These are phyloP conservation scores for Talaromyces nanjingensis DNA, from an alignment of 495 filamentous ascomycete genomes.

Conservation along the genomic window DNA sequence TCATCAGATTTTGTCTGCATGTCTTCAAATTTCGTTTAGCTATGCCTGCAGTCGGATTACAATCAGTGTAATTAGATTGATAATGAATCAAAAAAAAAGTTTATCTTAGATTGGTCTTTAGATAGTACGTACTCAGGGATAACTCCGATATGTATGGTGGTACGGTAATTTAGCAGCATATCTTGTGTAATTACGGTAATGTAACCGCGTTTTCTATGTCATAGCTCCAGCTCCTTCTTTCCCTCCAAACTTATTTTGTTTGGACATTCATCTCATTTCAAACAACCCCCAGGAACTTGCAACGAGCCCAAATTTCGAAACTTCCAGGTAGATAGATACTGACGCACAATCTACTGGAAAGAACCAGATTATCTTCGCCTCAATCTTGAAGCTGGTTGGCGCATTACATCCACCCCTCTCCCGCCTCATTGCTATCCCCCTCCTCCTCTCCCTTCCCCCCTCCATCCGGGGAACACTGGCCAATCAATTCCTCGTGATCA, in stretches of 20 bases:
- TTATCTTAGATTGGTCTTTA: not conserved
- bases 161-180: not conserved
- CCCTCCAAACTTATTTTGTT: not conserved
- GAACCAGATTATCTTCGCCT: not conserved
- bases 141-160: not conserved
- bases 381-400: conserved; percentile 2
- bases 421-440: not conserved
- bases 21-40: not conserved
- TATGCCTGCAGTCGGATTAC: not conserved
- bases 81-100: not conserved
- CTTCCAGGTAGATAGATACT: not conserved
- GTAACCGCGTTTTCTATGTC: not conserved
- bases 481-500: not conserved
- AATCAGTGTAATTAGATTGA: not conserved
- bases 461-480: not conserved
- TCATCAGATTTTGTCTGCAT: not conserved
- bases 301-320: not conserved
- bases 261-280: not conserved
- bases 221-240: not conserved
- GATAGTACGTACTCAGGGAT: not conserved
- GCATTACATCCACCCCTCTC: not conserved
- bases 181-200: not conserved
- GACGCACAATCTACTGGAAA: not conserved
- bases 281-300: not conserved
- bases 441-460: not conserved